These are phyloP conservation scores for Odontarrhena argentea DNA, from an alignment of 345 rosid species.

Conservation along the genomic window DNA sequence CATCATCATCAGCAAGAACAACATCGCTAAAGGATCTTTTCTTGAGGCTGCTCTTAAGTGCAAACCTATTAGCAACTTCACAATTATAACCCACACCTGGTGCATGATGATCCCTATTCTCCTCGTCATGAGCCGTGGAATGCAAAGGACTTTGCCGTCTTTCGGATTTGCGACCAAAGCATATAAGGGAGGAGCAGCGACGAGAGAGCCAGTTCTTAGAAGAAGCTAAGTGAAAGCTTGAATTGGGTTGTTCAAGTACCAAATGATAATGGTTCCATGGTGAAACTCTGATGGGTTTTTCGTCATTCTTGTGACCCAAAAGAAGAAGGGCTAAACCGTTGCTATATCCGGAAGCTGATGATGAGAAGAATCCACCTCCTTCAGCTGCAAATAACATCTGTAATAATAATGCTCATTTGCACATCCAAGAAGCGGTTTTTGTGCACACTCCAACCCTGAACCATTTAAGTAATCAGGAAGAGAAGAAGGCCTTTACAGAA, in stretches of 20 bases:
- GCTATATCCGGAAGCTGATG: conserved; percentile 97
- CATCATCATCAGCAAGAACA: conserved; percentile 51
- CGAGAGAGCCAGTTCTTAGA: conserved; percentile 66
- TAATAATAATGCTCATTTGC: conserved; percentile 70
- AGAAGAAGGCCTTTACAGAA: background rate
- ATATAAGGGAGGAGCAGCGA: conserved; percentile 80
- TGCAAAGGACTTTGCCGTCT: conserved; percentile 61
- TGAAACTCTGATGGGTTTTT: conserved; percentile 75
- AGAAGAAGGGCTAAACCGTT: conserved; percentile 92
- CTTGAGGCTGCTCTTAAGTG: conserved; percentile 81
- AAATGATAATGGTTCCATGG: conserved; percentile 98
- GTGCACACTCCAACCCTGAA: conserved; percentile 36
- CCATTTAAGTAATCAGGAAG: background rate
- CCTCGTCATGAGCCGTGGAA: conserved; percentile 29
- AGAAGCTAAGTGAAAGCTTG: conserved; percentile 88
- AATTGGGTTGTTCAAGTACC: conserved; percentile 76
- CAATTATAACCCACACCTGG: conserved; percentile 46
- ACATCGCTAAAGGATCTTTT: conserved; percentile 50
- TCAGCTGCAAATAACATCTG: conserved; percentile 97
- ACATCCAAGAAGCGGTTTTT: conserved; percentile 42
- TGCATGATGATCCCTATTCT: conserved; percentile 40
- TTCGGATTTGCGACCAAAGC: conserved; percentile 89
- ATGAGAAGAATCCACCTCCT: conserved; percentile 99
- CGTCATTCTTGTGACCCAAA: conserved; percentile 82
- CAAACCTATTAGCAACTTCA: conserved; percentile 48